Conservation (phyloP, 495 filamentous ascomycete species). For the Glarea lozoyensis region DNA sequence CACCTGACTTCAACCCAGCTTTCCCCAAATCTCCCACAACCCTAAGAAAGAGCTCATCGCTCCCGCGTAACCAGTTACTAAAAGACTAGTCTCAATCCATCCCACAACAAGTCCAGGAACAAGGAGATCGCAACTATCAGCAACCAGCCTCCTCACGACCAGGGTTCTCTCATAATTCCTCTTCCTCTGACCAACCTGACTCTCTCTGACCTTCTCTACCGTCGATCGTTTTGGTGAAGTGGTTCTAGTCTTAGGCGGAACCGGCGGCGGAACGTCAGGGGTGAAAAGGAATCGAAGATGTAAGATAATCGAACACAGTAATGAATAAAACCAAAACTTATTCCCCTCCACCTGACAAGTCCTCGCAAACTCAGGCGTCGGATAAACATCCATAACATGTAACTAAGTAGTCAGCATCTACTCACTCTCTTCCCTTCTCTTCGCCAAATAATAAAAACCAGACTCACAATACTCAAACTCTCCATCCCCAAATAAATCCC, state of each 20-base stretch:
- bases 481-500: constrained; percentile 42
- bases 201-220: constrained; percentile 1
- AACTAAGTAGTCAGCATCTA: no score
- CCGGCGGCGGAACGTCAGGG: no score
- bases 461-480: constrained; percentile 26
- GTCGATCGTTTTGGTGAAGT: no score
- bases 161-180: neutral
- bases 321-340: constrained; percentile 55
- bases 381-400: constrained; percentile 35
- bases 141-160: constrained; percentile 28
- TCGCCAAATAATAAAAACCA: neutral
- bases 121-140: constrained; percentile 48
- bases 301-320: constrained; percentile 24
- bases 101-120: constrained; percentile 45
- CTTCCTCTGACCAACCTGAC: neutral
- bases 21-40: constrained; percentile 49
- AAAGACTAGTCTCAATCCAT: constrained; percentile 36
- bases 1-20: no score
- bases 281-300: constrained; percentile 15
- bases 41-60: constrained; percentile 49
- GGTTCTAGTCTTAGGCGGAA: no score
- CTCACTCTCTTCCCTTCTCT: neutral
- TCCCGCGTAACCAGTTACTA: constrained; percentile 42
- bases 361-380: constrained; percentile 22
- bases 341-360: constrained; percentile 43